Evolutionary conservation across 1,284 basidiomycete genomes (phyloP), one percentile per base, ranked within the genome.

Genomic region (Ustilago sp.): DNA sequence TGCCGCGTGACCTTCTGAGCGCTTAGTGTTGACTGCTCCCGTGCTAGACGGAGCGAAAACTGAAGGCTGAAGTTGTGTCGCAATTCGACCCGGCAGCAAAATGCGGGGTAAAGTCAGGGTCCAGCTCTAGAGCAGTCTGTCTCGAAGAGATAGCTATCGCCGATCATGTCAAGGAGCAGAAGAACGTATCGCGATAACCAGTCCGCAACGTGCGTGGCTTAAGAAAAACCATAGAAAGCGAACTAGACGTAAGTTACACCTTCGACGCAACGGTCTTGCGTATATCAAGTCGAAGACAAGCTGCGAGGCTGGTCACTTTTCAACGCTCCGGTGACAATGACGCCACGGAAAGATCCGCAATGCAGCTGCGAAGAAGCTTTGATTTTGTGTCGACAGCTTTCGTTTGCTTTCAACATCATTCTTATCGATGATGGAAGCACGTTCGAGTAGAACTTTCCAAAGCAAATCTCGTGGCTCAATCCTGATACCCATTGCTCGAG

Each of bases 41-140:
- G 31, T 57, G 62, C 62, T 45, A 4, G 9, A 43, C 19, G 28
- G 23, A 48, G 12, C 31, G 58, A 60, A 28, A 28, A 28, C 3
- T 60, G 61, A 60, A 41, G 45, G 31, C 8, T 35, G 7, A 28
- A 17, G 48, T 31, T 2, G 12, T 28, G 19, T 23, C 41, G 32
- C 45, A 48, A 59, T 13, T 23, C 45, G 57, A 56, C 61, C 67
- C 67, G 63, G 61, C 67, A 69, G 52, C 58, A 55, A 61, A 70
- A 52, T 61, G 68, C 68, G 68, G 68, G 62, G 68, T 70, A 70
- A 69, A 69, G 36, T 3, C 4, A 36, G 56, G 45, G 43, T 48
- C 52, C 17, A 31, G 53, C 19, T 31, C 38, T 45, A 17, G 55
- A 59, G 57, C 43, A 48, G 57, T 50, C 45, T 48, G 23, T 48